Evolutionary conservation across 2,329 filamentous ascomycete species (phyloP).

Genomic region (Xylariaceae sp.): DNA sequence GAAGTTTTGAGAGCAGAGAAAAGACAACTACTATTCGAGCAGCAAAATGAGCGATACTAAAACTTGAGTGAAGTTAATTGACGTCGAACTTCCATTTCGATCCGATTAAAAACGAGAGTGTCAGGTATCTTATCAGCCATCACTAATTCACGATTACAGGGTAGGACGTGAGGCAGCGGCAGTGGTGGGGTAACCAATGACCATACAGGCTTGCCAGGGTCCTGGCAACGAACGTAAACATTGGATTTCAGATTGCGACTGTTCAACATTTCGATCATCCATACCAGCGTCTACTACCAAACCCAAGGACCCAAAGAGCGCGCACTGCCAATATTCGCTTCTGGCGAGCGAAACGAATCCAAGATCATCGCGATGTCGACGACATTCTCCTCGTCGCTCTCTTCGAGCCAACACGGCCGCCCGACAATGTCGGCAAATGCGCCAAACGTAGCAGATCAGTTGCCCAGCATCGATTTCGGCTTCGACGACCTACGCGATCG

Average conservation of each 20-base stretch:
- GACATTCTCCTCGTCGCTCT: constrained; percentile 66
- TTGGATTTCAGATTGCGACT: neutral
- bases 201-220: too few relatives aligned
- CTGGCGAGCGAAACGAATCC: neutral
- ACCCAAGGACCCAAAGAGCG: too few relatives aligned
- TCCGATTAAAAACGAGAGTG: too few relatives aligned
- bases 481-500: constrained; percentile 93
- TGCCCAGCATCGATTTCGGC: constrained; percentile 90
- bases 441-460: constrained; percentile 68
- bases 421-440: constrained; percentile 53
- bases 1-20: neutral
- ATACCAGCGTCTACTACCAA: too few relatives aligned
- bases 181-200: too few relatives aligned
- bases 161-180: too few relatives aligned
- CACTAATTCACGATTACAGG: too few relatives aligned
- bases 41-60: too few relatives aligned
- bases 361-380: constrained; percentile 44
- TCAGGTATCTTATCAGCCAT: too few relatives aligned
- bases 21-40: neutral
- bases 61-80: too few relatives aligned
- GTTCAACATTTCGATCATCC: neutral
- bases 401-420: constrained; percentile 57
- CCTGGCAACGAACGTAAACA: too few relatives aligned
- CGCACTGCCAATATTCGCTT: neutral
- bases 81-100: too few relatives aligned